Evolutionary conservation across 2,329 filamentous ascomycete genomes (phyloP), one percentile per base, ranked within the genome.

Genomic region (Talaromyces sp.): DNA sequence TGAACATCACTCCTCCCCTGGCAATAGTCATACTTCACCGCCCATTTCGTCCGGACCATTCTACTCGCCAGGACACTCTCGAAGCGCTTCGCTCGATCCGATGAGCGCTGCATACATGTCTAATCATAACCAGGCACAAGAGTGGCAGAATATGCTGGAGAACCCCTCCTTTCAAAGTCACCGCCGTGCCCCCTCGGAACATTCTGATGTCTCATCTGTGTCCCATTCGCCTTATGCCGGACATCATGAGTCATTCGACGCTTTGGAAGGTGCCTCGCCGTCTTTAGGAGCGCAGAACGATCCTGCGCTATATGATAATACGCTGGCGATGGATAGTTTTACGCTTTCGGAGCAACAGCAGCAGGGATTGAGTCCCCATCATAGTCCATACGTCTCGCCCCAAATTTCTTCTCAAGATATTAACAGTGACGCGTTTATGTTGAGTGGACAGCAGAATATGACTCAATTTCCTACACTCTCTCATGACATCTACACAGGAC

Each of bases 201-300:
- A 90, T 72, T 97, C 93, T 2, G 94, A 97, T 70, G 89, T 97
- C 5, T 97, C 87, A 2, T 96, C 92, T 19, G 91, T 89, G 17
- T 89, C 91, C 25, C 91, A 89, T 27, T 97, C 94, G 19, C 94
- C 94, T 3, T 92, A 92, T 73, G 80, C 97, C 65, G 86, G 85
- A 31, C 90, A 90, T 70, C 85, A 90, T 67, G 93, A 97, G 72
- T 87, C 82, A 68, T 96, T 96, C 73, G 93, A 97, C 22, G 79
- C 83, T n/a, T 83, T 85, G 61, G 86, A 91, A 81, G 89, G 77
- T 64, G 89, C 91, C 67, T 97, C 93, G 7, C 94, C 94, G 1
- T 86, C 95, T 77, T 86, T 97, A 68, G 84, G 86, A 56, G 82
- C 94, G 1, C 84, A 87, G 43, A 87, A 89, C 67, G 92, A 96